Evolutionary conservation across 345 rosid species (phyloP), one percentile per base, ranked within the genome.

Genomic region (Gossypium mustelinum): DNA sequence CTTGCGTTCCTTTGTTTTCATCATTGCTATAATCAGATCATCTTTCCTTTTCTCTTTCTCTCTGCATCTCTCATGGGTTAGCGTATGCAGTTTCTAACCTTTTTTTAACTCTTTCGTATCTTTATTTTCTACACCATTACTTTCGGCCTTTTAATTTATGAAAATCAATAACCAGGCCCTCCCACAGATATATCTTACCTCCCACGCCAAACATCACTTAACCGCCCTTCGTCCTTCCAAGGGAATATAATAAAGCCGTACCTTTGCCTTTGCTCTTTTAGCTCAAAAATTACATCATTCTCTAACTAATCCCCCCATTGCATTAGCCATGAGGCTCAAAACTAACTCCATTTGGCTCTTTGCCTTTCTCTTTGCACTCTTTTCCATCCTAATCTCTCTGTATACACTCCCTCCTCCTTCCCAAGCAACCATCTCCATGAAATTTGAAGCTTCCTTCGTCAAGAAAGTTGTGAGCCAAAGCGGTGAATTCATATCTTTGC

Each of bases 311-410:
- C 9, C 64, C 34, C 56, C 60, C 47, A 11, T 56, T 72, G 18
- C 41, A 57, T 4, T 29, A 18, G 43, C 67, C 60, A 83, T 81
- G 85, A 79, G 75, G 58, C 58, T 50, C 65, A 84, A 45, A 79
- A 73, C 75, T 11, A 47, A 45, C 73, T 80, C 79, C 75, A 82
- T 81, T 51, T 81, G 85, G 87, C 69, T 80, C 76, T 72, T 82
- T 9, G 80, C 88, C 43, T 73, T 73, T 39, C 48, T 79, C 77
- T 74, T 86, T 54, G 83, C 87, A 63, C 48, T 84, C 16, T 11
- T 78, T 52, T 85, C 92, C 55, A 17, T 74, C 34, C 29, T 83
- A 24, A 2, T 84, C 63, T 76, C 87, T 51, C 74, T 79, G 18
- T 58, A 73, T 18, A 16, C 73, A 27, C 9, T 76, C 65, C 68